These are phyloP conservation scores for Sporothrix humicola DNA, from an alignment of 2,329 filamentous ascomycete species.

Conservation along the genomic window DNA sequence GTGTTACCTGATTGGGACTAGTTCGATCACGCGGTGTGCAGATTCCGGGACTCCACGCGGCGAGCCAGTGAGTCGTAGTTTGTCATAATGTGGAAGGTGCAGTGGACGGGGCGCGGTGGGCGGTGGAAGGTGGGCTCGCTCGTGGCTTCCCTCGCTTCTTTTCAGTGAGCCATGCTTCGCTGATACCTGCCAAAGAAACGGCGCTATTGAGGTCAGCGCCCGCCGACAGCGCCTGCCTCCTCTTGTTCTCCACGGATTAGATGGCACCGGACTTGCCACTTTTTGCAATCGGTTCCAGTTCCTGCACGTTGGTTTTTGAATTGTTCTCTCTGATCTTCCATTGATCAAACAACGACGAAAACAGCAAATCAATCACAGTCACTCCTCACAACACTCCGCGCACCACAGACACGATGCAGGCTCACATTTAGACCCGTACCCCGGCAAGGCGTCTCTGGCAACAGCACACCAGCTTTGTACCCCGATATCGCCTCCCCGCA, in stretches of 20 bases:
- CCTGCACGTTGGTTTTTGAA: neutral
- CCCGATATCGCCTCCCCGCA: conserved; percentile 24
- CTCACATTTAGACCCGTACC: conserved; percentile 14
- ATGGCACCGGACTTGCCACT: conserved; percentile 12
- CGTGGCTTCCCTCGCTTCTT: no score
- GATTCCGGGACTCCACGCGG: neutral
- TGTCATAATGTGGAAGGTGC: neutral
- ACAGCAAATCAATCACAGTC: neutral
- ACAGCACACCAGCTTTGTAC: conserved; percentile 12
- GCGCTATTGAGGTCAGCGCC: no score
- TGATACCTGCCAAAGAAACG: neutral
- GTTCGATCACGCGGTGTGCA: conserved; percentile 19
- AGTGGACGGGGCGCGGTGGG: neutral
- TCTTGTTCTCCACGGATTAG: neutral
- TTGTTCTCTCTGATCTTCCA: neutral
- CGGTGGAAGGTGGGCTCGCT: neutral
- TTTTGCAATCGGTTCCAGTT: conserved; percentile 9
- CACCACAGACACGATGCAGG: neutral
- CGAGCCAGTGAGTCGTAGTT: neutral
- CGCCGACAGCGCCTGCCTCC: no score
- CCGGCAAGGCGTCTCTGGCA: conserved; percentile 18
- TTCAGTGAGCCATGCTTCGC: no score
- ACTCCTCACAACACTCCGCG: neutral
- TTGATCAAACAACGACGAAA: conserved; percentile 4
- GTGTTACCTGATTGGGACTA: conserved; percentile 27